phyloP scores from a whole-genome alignment of 2,329 filamentous ascomycete species.

The Monilinia laxa region DNA sequence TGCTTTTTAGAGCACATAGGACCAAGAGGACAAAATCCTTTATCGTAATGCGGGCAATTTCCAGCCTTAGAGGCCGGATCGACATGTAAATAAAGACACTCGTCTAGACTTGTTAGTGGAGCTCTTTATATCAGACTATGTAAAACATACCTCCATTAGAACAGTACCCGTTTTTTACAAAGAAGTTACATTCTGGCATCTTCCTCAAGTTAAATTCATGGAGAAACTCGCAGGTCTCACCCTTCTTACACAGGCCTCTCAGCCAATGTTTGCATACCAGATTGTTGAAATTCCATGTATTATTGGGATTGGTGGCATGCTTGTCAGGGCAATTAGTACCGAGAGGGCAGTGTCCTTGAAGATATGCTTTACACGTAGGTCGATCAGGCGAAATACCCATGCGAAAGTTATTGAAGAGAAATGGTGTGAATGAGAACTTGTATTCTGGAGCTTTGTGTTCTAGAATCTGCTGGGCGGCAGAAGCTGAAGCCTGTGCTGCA shows the following conservation, averaged over 20 bases:
- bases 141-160: constrained; percentile 64
- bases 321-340: constrained; percentile 83
- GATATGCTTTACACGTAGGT: constrained; percentile 82
- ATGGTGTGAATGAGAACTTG: constrained; percentile 81
- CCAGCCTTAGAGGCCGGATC: constrained; percentile 77
- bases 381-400: constrained; percentile 78
- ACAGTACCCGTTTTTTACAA: constrained; percentile 89
- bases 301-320: constrained; percentile 52
- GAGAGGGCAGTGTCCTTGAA: constrained; percentile 81
- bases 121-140: background rate
- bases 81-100: constrained; percentile 90
- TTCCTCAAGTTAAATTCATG: constrained; percentile 98
- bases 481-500: constrained; percentile 24
- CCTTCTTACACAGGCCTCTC: constrained; percentile 95
- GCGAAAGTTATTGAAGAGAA: constrained; percentile 78
- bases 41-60: constrained; percentile 87
- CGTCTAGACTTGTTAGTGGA: constrained; percentile 53
- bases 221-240: constrained; percentile 92
- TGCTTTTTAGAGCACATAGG: constrained; percentile 87
- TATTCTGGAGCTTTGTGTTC: constrained; percentile 57
- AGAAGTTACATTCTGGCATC: constrained; percentile 99
- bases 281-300: constrained; percentile 62
- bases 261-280: constrained; percentile 99
- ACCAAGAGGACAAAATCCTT: constrained; percentile 90
- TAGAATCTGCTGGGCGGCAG: constrained; percentile 49